A percentile compares a stretch with the other conserved stretches of the same genome.
These are phyloP conservation scores for Penicillium concentricum DNA, from an alignment of 2,329 filamentous ascomycete genomes.

Conservation along the genomic window DNA sequence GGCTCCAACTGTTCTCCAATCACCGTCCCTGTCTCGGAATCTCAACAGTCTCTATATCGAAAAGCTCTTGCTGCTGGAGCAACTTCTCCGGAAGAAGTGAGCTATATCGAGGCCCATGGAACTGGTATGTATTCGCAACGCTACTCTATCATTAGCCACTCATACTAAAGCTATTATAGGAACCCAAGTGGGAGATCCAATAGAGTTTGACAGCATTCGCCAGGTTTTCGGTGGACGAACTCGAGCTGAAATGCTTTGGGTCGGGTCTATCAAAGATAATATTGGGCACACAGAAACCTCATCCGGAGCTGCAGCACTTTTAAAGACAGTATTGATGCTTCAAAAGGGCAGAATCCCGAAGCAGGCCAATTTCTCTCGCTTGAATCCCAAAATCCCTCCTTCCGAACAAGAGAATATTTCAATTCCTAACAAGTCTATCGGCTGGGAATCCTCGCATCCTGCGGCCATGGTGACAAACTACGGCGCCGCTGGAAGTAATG, in stretches of 20 bases:
- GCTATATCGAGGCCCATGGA: conserved; percentile 22
- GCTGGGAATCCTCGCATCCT: conserved; percentile 4
- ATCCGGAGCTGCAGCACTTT: conserved; percentile 6
- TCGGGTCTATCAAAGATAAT: conserved; percentile 30
- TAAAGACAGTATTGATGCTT: conserved; percentile 1
- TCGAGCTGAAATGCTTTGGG: conserved; percentile 5
- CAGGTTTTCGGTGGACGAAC: conserved; percentile 14
- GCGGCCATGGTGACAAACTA: conserved; percentile 31
- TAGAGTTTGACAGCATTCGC: conserved; percentile 24
- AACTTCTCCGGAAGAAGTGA: conserved; percentile 9
- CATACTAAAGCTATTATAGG: neutral
- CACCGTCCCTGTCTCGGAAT: conserved; percentile 17
- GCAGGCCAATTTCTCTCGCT: neutral
- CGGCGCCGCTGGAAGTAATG: conserved; percentile 31
- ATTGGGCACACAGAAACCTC: conserved; percentile 28
- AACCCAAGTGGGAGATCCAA: conserved; percentile 20
- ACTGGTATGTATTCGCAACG: conserved; percentile 1
- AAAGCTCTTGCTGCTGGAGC: conserved; percentile 2
- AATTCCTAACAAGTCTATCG: neutral
- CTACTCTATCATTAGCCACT: no score
- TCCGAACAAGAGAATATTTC: neutral
- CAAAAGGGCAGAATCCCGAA: neutral
- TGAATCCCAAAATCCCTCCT: conserved; percentile 1
- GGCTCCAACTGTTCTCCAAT: conserved; percentile 17
- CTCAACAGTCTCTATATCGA: conserved; percentile 15